phyloP scores from a whole-genome alignment of 2,329 filamentous ascomycete genomes.

The Botrytis byssoidea region DNA sequence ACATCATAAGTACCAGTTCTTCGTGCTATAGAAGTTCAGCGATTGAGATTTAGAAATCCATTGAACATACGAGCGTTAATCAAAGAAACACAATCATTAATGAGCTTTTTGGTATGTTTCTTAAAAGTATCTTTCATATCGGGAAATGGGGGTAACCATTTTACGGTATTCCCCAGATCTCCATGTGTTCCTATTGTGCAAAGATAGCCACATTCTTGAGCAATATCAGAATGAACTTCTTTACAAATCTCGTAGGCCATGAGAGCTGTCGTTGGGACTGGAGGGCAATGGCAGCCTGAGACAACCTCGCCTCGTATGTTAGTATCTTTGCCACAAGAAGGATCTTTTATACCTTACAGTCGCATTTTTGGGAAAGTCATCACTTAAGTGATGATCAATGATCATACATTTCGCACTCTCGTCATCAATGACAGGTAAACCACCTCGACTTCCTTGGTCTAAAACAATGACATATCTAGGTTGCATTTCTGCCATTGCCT shows the following conservation, averaged over 20 bases:
- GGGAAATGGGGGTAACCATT: constrained; percentile 66
- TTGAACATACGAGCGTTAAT: constrained; percentile 54
- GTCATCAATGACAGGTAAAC: constrained; percentile 51
- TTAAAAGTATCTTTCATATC: constrained; percentile 63
- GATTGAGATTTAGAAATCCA: background rate
- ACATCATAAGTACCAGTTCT: constrained; percentile 62
- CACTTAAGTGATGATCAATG: constrained; percentile 62
- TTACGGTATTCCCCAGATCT: constrained; percentile 62
- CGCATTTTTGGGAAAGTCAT: constrained; percentile 53
- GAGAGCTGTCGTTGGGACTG: constrained; percentile 63
- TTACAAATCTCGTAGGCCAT: constrained; percentile 64
- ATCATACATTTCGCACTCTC: constrained; percentile 52
- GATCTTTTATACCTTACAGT: constrained; percentile 22
- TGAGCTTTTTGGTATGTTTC: constrained; percentile 56
- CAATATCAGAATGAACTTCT: constrained; percentile 52
- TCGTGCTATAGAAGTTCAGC: constrained; percentile 42
- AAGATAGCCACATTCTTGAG: constrained; percentile 55
- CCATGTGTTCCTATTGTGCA: constrained; percentile 65
- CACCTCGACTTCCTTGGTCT: constrained; percentile 61
- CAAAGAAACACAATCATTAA: constrained; percentile 62
- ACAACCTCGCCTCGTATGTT: constrained; percentile 45
- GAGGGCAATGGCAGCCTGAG: constrained; percentile 62
- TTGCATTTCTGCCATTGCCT: constrained; percentile 48
- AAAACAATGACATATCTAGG: constrained; percentile 62
- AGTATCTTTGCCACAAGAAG: background rate